Evolutionary conservation across 2,329 filamentous ascomycete species (phyloP).

Genomic region (Pyrenochaeta sp.): DNA sequence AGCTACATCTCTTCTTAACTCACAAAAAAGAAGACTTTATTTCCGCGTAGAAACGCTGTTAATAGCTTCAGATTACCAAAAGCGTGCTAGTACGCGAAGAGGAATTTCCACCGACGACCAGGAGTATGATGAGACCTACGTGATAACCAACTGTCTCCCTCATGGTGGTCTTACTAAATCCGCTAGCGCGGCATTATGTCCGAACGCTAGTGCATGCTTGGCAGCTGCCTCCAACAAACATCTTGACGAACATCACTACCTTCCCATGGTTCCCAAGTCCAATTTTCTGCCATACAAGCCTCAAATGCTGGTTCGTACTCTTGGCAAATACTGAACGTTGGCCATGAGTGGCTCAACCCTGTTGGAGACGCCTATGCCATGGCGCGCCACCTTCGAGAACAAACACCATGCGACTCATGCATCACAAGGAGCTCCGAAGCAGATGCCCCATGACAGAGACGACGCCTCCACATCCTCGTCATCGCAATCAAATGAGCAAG

Average conservation of each 20-base stretch:
- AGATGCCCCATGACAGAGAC: background rate
- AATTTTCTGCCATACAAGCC: background rate
- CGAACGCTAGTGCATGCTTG: slow-evolving; percentile 2
- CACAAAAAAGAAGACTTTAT: too few relatives aligned
- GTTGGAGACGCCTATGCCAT: slow-evolving; percentile 3
- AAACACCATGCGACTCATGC: slow-evolving; percentile 4
- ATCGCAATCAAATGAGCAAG: background rate
- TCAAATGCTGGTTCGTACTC: background rate
- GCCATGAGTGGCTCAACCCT: slow-evolving; percentile 5
- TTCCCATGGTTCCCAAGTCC: too few relatives aligned
- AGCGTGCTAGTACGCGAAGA: too few relatives aligned
- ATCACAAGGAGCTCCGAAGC: background rate
- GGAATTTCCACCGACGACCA: too few relatives aligned
- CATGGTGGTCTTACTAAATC: background rate
- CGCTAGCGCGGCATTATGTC: slow-evolving; percentile 10
- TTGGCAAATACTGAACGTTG: background rate
- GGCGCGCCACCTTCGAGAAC: background rate
- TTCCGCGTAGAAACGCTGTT: too few relatives aligned
- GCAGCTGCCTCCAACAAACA: slow-evolving; percentile 9
- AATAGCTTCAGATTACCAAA: too few relatives aligned
- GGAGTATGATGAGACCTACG: too few relatives aligned
- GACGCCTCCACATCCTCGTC: background rate
- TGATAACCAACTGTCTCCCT: too few relatives aligned
- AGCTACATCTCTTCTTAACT: too few relatives aligned
- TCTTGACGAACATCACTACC: background rate